Percentiles rank a stretch among this genome's conserved stretches.
Evolutionary conservation across 768 basidiomycete species (phyloP).

Genomic region (Obba rivulosa): DNA sequence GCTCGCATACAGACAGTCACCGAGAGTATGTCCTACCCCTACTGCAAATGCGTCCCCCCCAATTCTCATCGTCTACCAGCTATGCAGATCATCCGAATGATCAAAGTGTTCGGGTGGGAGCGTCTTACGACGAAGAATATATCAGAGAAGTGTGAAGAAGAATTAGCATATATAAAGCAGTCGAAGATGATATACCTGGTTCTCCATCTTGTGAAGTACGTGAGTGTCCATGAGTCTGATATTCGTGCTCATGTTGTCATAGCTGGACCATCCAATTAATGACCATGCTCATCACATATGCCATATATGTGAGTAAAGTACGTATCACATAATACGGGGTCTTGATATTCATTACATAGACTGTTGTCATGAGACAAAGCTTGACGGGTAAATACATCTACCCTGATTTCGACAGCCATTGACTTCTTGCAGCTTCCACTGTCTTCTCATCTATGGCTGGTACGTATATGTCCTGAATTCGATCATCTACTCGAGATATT

Average conservation of each 20-base stretch:
- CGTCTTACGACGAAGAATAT: conserved; percentile 45
- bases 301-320: conserved; percentile 42
- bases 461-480: background rate
- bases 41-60: too few species aligned
- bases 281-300: conserved; percentile 61
- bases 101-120: conserved; percentile 44
- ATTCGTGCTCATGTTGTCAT: background rate
- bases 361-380: conserved; percentile 31
- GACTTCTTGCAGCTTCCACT: conserved; percentile 4
- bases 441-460: conserved; percentile 14
- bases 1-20: conserved; percentile 41
- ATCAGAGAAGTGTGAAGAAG: conserved; percentile 51
- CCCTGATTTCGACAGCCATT: background rate
- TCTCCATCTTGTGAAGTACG: conserved; percentile 38
- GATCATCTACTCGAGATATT: too few species aligned
- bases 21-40: conserved; percentile 23
- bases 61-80: conserved; percentile 27
- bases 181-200: conserved; percentile 45
- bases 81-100: conserved; percentile 34
- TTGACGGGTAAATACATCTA: conserved; percentile 23
- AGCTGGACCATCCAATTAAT: conserved; percentile 56
- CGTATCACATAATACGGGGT: background rate
- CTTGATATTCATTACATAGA: conserved; percentile 11
- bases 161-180: conserved; percentile 50
- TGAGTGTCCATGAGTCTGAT: background rate